Evolutionary conservation across 2,329 filamentous ascomycete species (phyloP), one percentile per base, ranked within the genome.

Genomic region (Trichoderma endophyticum): DNA sequence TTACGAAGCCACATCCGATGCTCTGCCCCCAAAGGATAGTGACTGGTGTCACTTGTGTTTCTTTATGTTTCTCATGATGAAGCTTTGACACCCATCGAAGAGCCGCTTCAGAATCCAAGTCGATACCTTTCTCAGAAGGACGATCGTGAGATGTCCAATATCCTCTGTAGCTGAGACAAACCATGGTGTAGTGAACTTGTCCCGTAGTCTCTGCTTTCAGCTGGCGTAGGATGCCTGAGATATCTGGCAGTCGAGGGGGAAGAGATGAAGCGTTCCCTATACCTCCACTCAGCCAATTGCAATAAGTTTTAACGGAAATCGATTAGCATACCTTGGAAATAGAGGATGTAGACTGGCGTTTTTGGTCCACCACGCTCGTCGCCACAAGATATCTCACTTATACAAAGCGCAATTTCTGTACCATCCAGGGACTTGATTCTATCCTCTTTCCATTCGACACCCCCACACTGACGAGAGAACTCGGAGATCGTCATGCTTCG

Each of bases 91-190:
- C 85, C 91, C 91, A 93, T 11, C 82, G 76, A 26, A 93, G 78
- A 8, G 90, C 87, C 1, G 92, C 91, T 71, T 87, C 83, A 1
- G 91, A 87, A 79, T 95, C 93, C 21, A 86, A 81, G 75, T 92
- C 87, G 74, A 95, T 91, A 2, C 92, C 93, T 48, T 81, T 82
- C 77, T 95, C 92, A 3, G 89, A 91, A 8, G 92, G 88, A 4
- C 90, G 86, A 21, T 93, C 93, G 36, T 88, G 86, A 2, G 92
- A 95, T 12, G 86, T 93, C 93, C 93, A 95, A 79, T 91, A 95
- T 12, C 92, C 92, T 57, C 92, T 88, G 78, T 93, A 90, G 74
- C 87, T 89, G 36, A 90, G 79, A 72, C 87, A 88, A 9, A 88
- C 82, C 75, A 88, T 83, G 0, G 83, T 87, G 74, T 86, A 86